Evolutionary conservation across 805 yeast species (phyloP).

Genomic region (Sugiyamaella boreocaroliniensis): DNA sequence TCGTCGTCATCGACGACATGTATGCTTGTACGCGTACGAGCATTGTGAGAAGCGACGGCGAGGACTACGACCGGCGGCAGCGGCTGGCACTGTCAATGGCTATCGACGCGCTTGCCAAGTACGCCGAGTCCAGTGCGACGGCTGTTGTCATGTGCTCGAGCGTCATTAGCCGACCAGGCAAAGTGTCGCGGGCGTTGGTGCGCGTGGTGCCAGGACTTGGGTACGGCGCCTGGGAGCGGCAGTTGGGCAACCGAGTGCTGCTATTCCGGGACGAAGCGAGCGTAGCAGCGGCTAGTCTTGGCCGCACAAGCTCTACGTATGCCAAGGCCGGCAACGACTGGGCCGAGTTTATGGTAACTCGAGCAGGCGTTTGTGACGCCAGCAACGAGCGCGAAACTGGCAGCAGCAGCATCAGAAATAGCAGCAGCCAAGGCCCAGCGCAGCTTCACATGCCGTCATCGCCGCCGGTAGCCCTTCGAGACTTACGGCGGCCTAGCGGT

Average conservation of each 20-base stretch:
- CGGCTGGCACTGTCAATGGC: neutral
- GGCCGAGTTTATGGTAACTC: neutral
- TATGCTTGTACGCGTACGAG: neutral
- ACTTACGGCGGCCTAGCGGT: too few species aligned
- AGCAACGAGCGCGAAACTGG: neutral
- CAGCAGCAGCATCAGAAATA: neutral
- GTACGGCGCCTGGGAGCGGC: slow-evolving; percentile 10
- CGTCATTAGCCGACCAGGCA: slow-evolving; percentile 5
- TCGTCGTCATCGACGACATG: slow-evolving; percentile 8
- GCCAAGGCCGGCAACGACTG: neutral
- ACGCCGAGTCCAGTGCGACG: neutral
- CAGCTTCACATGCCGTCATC: neutral
- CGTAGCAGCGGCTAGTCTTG: neutral
- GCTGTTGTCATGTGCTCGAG: slow-evolving; percentile 5
- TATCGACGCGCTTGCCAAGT: neutral
- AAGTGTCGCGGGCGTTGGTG: neutral
- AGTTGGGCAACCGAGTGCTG: slow-evolving; percentile 2
- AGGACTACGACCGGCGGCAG: neutral
- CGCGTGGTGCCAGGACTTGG: slow-evolving; percentile 9
- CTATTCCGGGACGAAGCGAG: slow-evolving; percentile 4
- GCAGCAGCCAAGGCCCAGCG: neutral
- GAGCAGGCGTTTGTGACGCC: neutral
- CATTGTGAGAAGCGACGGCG: neutral
- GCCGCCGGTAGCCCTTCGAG: too few species aligned
- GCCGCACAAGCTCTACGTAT: neutral